A percentile compares a stretch with the other conserved stretches of the same genome.
phyloP scores from a whole-genome alignment of 2,329 filamentous ascomycete species.

The Fusarium ambrosium region DNA sequence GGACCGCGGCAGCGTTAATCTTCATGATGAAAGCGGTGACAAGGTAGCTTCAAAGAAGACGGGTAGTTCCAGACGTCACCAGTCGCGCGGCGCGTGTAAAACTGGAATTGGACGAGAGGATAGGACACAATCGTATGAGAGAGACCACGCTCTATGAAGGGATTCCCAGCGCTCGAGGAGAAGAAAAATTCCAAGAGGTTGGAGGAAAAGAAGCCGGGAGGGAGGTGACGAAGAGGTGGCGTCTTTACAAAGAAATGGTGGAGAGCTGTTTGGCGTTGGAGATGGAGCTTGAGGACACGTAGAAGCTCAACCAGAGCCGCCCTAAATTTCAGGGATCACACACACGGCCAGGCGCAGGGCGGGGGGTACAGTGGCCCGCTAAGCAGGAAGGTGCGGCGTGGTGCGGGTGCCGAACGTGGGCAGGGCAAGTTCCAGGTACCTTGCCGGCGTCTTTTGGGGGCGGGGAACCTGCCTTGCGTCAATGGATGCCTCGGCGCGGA shows the following conservation, averaged over 20 bases:
- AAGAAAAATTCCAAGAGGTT: slow-evolving; percentile 46
- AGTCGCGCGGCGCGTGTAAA: slow-evolving; percentile 39
- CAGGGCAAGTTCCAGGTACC: slow-evolving; percentile 32
- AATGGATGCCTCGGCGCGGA: slow-evolving; percentile 24
- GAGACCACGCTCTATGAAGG: slow-evolving; percentile 16
- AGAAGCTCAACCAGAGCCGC: slow-evolving; percentile 47
- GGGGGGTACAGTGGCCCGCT: slow-evolving; percentile 30
- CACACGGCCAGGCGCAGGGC: slow-evolving; percentile 33
- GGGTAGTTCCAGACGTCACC: slow-evolving; percentile 33
- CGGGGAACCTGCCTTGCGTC: slow-evolving; percentile 20
- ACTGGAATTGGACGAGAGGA: slow-evolving; percentile 5
- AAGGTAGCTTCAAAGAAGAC: slow-evolving; percentile 29
- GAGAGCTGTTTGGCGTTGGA: slow-evolving; percentile 44
- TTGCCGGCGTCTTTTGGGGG: slow-evolving; percentile 17
- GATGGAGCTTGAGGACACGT: slow-evolving; percentile 51
- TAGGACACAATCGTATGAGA: slow-evolving; percentile 14
- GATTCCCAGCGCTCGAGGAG: slow-evolving; percentile 49
- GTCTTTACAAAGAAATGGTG: slow-evolving; percentile 45
- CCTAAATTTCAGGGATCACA: slow-evolving; percentile 46
- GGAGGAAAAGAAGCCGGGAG: slow-evolving; percentile 35
- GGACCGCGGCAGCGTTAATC: slow-evolving; percentile 83
- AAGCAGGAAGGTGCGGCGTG: slow-evolving; percentile 37
- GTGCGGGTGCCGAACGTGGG: slow-evolving; percentile 25
- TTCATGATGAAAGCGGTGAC: slow-evolving; percentile 80
- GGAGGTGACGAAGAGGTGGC: slow-evolving; percentile 35